Base-by-base conservation (phyloP, 2,329 filamentous ascomycete species). In the Colletotrichum liriopes region DNA sequence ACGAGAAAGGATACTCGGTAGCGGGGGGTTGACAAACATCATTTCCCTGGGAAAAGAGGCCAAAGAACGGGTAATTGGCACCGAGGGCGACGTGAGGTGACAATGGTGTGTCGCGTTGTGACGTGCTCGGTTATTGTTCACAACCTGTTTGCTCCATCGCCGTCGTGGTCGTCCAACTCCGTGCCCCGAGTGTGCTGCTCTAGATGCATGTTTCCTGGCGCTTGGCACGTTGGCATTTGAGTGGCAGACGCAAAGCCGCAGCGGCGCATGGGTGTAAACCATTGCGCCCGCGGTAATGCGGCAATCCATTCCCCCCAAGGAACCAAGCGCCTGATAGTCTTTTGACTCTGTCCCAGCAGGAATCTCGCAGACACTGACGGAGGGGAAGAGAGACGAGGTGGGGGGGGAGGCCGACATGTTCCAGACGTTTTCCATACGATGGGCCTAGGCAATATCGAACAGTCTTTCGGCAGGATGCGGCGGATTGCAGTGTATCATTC, bases 371-470 rank as follows among this genome's bases (percentile, higher is more conserved):
- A 62, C 5, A 7, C n/a, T n/a, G 29, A 64, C 39, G 45, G 45
- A 64, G 45, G 43, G 18, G 35, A 58, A 47, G 49, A 41, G 64
- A 51, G 66, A 2, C 23, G 23, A 11, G n/a, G 45, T 47, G 47
- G 52, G 56, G 37, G 56, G 63, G 64, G 29, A 32, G 68, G 23
- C 52, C 47, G 11, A 43, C 59, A 65, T 47, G 65, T 72, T 72
- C 65, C 65, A 72, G 65, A 72, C 59, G 66, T 69, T 56, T 72
- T 72, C 65, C 54, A 59, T 60, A 37, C 29, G 43, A 72, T 65
- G 70, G 70, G 39, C 39, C 65, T 29, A 35, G 8, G 54, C 45
- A 60, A 35, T 49, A 70, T 65, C 47, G 65, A 69, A 65, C 59
- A 64, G 39, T 45, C 63, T 29, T n/a, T 69, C 59, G 59, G 65